A percentile compares a stretch with the other conserved stretches of the same genome.
These are phyloP conservation scores for Termitomyces sp. DNA, from an alignment of 1,284 basidiomycete species.

Conservation along the genomic window DNA sequence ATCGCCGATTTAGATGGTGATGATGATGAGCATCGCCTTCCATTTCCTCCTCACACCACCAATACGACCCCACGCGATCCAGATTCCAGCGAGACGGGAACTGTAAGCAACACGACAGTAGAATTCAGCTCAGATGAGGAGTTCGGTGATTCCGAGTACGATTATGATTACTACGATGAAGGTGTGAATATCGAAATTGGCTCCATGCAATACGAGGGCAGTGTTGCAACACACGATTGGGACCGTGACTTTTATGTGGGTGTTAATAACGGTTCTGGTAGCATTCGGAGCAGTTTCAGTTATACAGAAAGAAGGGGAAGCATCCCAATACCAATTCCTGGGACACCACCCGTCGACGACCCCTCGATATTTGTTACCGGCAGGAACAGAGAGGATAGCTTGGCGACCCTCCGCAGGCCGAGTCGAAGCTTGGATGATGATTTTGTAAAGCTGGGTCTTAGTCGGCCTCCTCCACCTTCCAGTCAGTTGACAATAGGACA, in stretches of 20 bases:
- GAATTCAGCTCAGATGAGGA: slow-evolving; percentile 51
- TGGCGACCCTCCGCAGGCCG: slow-evolving; percentile 45
- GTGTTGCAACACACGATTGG: slow-evolving; percentile 19
- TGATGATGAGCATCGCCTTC: slow-evolving; percentile 28
- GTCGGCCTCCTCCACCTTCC: slow-evolving; percentile 11
- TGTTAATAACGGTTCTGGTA: slow-evolving; percentile 13
- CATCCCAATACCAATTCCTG: slow-evolving; percentile 42
- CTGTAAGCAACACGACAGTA: slow-evolving; percentile 17
- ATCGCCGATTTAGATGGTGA: slow-evolving; percentile 27
- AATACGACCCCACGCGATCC: slow-evolving; percentile 5
- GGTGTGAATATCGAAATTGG: slow-evolving; percentile 29
- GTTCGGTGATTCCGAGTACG: slow-evolving; percentile 34
- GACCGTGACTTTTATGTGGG: slow-evolving; percentile 23
- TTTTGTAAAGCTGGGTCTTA: slow-evolving; percentile 25
- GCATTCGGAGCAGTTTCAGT: slow-evolving; percentile 11
- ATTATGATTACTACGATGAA: slow-evolving; percentile 28
- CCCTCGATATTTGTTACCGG: slow-evolving; percentile 16
- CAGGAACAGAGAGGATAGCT: slow-evolving; percentile 44
- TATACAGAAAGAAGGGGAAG: slow-evolving; percentile 34
- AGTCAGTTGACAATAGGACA: slow-evolving; percentile 9
- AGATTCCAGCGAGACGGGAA: slow-evolving; percentile 10
- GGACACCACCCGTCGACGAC: slow-evolving; percentile 10
- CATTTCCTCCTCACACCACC: slow-evolving; percentile 19
- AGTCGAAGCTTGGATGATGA: slow-evolving; percentile 51
- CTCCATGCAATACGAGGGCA: slow-evolving; percentile 27